Percentiles rank a stretch among this genome's conserved stretches.
These are phyloP conservation scores for Calocera viscosa DNA, from an alignment of 768 basidiomycete species.

Conservation along the genomic window DNA sequence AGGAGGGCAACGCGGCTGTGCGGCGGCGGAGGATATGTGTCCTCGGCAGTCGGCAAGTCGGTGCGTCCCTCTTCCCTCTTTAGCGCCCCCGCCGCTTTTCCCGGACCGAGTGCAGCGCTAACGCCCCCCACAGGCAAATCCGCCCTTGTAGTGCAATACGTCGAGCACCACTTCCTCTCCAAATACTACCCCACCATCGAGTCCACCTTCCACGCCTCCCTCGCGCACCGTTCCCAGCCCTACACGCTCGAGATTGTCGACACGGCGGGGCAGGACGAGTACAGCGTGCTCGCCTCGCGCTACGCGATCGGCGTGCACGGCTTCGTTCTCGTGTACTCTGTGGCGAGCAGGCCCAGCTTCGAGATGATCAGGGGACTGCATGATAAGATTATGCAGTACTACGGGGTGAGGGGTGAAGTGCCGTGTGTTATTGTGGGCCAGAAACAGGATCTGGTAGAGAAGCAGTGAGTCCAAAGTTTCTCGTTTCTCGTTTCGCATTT, in stretches of 20 bases:
- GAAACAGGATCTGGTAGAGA: constrained; percentile 63
- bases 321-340: constrained; percentile 90
- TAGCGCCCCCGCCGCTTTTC: neutral
- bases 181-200: constrained; percentile 95
- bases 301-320: constrained; percentile 96
- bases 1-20: no score
- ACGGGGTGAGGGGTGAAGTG: constrained; percentile 58
- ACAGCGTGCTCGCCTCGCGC: constrained; percentile 84
- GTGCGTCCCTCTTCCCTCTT: neutral
- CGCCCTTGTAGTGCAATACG: constrained; percentile 83
- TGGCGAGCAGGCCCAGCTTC: constrained; percentile 81
- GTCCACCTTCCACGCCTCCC: constrained; percentile 69
- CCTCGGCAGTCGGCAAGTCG: neutral
- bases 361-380: constrained; percentile 89
- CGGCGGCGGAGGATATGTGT: neutral
- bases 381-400: constrained; percentile 84
- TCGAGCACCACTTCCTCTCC: constrained; percentile 83
- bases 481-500: neutral
- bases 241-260: constrained; percentile 97
- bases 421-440: constrained; percentile 92
- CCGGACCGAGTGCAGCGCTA: no score
- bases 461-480: constrained; percentile 42
- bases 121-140: constrained; percentile 64
- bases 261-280: constrained; percentile 97
- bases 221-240: constrained; percentile 76